Evolutionary conservation across 345 rosid genomes (phyloP).

Genomic region (Arabis alpina): DNA sequence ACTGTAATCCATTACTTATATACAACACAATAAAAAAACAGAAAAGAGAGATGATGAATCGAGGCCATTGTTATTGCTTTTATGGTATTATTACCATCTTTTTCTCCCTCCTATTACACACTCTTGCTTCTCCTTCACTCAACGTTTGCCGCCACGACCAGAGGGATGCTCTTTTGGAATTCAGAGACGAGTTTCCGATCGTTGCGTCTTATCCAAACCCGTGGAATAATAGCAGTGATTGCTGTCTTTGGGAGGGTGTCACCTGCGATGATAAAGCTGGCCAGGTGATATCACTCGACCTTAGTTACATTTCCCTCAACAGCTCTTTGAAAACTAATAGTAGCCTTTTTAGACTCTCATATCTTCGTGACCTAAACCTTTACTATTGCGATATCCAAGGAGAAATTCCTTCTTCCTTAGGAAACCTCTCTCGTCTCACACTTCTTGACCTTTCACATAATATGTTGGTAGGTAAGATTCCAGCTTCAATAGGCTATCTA

Average conservation of each 20-base stretch:
- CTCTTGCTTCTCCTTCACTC: background rate
- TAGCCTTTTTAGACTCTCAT: background rate
- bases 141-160: conserved; percentile 26
- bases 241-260: background rate
- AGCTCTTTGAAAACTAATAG: background rate
- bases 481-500: background rate
- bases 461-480: background rate
- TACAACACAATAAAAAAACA: too few species aligned
- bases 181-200: conserved; percentile 12
- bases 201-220: too few species aligned
- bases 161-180: conserved; percentile 12
- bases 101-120: background rate
- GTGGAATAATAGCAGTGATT: background rate
- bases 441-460: background rate
- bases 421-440: background rate
- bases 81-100: background rate
- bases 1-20: too few species aligned
- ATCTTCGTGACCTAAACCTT: background rate
- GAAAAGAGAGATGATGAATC: background rate
- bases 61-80: background rate
- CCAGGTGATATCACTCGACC: background rate
- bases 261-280: background rate
- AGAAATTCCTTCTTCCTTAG: background rate
- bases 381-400: background rate
- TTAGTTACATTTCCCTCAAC: background rate